Evolutionary conservation across 148 eudicot genomes (phyloP).

Genomic region (Dysphania ambrosioides): DNA sequence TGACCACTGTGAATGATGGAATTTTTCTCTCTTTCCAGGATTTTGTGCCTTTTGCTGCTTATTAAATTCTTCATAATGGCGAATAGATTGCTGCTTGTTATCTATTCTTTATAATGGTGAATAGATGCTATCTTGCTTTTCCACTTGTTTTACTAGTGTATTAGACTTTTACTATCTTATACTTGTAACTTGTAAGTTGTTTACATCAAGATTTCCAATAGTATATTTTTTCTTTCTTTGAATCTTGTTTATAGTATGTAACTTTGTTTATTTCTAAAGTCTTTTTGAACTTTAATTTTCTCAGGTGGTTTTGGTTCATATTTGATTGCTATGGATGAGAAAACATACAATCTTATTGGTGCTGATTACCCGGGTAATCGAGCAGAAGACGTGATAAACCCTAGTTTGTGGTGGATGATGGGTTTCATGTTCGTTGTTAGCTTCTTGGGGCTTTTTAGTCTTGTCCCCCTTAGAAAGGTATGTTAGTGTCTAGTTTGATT

Average conservation of each 20-base stretch:
- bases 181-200: background rate
- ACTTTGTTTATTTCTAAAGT: background rate
- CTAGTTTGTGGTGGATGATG: constrained; percentile 90
- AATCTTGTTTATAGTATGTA: background rate
- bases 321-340: constrained; percentile 89
- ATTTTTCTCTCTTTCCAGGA: background rate
- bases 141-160: background rate
- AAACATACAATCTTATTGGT: constrained; percentile 83
- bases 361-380: constrained; percentile 81
- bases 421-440: constrained; percentile 89
- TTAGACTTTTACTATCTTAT: too few relatives aligned
- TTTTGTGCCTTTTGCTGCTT: background rate
- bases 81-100: background rate
- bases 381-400: constrained; percentile 78
- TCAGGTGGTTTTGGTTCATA: constrained; percentile 93
- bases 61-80: too few relatives aligned
- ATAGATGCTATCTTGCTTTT: background rate
- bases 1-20: background rate
- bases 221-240: background rate
- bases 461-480: constrained; percentile 95
- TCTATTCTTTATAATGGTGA: background rate
- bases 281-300: constrained; percentile 5
- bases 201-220: background rate
- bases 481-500: background rate
- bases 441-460: constrained; percentile 89